Conservation (phyloP, 106 monocot species). For the Narthecium ossifragum region DNA sequence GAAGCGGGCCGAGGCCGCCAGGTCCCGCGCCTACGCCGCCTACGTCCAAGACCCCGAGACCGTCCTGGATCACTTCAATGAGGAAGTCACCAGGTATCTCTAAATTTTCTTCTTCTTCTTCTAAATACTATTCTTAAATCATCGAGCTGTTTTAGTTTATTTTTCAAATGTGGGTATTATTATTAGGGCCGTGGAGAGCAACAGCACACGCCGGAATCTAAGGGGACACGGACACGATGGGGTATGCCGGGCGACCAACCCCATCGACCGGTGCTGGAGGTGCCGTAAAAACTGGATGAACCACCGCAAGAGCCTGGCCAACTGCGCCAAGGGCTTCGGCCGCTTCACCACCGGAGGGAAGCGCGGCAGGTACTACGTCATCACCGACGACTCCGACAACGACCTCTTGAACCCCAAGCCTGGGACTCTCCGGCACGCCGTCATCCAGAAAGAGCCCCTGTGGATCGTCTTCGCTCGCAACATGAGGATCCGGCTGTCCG, state of each 20-base stretch:
- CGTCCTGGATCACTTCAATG: constrained; percentile 17
- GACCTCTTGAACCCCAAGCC: not conserved
- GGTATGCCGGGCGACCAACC: constrained; percentile 23
- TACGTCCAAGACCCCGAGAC: constrained; percentile 11
- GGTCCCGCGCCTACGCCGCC: not conserved
- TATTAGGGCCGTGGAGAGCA: not conserved
- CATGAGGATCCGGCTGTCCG: constrained; percentile 24
- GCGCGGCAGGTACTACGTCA: not conserved
- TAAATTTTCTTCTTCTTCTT: not conserved
- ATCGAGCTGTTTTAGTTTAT: too few species aligned
- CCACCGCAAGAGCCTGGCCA: constrained; percentile 4
- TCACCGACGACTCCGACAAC: not conserved
- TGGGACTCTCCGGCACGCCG: constrained; percentile 20
- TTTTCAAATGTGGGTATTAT: too few species aligned
- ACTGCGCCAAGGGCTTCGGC: constrained; percentile 5
- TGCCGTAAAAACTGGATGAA: constrained; percentile 13
- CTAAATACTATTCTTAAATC: too few species aligned
- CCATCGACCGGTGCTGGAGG: constrained; percentile 41
- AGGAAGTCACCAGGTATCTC: constrained; percentile 9
- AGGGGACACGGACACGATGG: not conserved
- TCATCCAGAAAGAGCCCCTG: constrained; percentile 15
- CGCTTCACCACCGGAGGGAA: not conserved
- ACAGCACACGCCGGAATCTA: not conserved
- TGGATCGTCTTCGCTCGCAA: constrained; percentile 33
- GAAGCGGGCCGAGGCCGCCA: constrained; percentile 3